Conservation (phyloP, 371 early-diverging fungal genomes). For the Mucor lusitanicus region DNA sequence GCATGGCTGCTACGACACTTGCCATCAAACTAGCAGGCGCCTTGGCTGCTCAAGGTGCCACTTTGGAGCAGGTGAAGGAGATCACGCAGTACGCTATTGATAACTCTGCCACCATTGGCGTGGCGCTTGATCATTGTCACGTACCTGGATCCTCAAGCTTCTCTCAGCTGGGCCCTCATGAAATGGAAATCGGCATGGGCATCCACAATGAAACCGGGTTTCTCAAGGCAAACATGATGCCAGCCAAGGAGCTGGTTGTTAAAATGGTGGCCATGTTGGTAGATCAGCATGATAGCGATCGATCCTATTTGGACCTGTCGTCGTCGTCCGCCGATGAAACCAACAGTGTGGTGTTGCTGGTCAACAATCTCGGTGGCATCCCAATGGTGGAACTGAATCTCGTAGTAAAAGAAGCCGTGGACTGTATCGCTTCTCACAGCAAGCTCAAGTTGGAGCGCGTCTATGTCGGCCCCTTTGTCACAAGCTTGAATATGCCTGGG, state of each 20-base stretch:
- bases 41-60: constrained; percentile 58
- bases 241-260: constrained; percentile 55
- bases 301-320: constrained; percentile 35
- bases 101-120: constrained; percentile 75
- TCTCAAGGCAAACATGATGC: constrained; percentile 43
- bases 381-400: constrained; percentile 71
- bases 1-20: constrained; percentile 78
- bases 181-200: constrained; percentile 79
- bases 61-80: constrained; percentile 57
- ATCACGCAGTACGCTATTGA: constrained; percentile 54
- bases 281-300: constrained; percentile 48
- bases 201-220: constrained; percentile 80
- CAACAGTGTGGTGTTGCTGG: constrained; percentile 56
- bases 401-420: constrained; percentile 66
- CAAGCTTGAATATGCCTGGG: constrained; percentile 81
- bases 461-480: constrained; percentile 69
- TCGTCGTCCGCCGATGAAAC: constrained; percentile 10
- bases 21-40: constrained; percentile 81
- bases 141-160: constrained; percentile 61
- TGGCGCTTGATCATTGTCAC: constrained; percentile 72
- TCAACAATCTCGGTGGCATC: constrained; percentile 83
- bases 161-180: constrained; percentile 33
- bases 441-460: constrained; percentile 54
- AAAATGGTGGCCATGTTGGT: constrained; percentile 60
- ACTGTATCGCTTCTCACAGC: constrained; percentile 20